Evolutionary conservation across 208 protist genomes (phyloP).

Genomic region (Crithidia thermophila): DNA sequence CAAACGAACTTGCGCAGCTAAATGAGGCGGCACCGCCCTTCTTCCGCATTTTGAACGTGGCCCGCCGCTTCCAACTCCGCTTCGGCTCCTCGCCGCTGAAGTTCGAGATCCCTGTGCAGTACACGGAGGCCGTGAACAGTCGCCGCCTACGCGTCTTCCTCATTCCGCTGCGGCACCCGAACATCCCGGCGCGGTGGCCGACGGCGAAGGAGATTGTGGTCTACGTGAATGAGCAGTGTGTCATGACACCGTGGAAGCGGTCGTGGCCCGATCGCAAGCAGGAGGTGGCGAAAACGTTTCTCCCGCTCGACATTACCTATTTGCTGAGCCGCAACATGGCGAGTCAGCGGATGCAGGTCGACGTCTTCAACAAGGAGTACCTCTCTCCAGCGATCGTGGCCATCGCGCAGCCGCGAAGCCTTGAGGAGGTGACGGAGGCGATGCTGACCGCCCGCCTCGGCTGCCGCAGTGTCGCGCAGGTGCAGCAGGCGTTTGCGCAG

Average conservation of each 20-base stretch:
- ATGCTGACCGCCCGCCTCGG: slow-evolving; percentile 34
- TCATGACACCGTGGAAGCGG: slow-evolving; percentile 74
- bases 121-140: slow-evolving; percentile 45
- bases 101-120: slow-evolving; percentile 73
- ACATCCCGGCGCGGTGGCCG: slow-evolving; percentile 68
- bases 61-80: slow-evolving; percentile 59
- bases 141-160: slow-evolving; percentile 70
- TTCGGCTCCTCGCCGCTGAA: slow-evolving; percentile 63
- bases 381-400: slow-evolving; percentile 48
- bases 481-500: slow-evolving; percentile 20
- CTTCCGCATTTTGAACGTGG: slow-evolving; percentile 52
- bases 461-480: slow-evolving; percentile 4
- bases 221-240: slow-evolving; percentile 72
- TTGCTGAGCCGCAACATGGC: slow-evolving; percentile 39
- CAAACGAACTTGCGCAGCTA: slow-evolving; percentile 45
- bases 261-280: slow-evolving; percentile 70
- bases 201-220: slow-evolving; percentile 73
- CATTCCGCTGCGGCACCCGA: slow-evolving; percentile 61
- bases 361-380: slow-evolving; percentile 75
- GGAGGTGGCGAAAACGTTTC: slow-evolving; percentile 69
- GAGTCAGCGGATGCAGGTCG: slow-evolving; percentile 57
- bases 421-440: slow-evolving; percentile 62
- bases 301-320: slow-evolving; percentile 83
- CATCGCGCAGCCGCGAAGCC: slow-evolving; percentile 48
- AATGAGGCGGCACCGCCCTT: slow-evolving; percentile 69